Evolutionary conservation across 2,329 filamentous ascomycete genomes (phyloP), one percentile per base, ranked within the genome.

Genomic region (Fusarium coicis): DNA sequence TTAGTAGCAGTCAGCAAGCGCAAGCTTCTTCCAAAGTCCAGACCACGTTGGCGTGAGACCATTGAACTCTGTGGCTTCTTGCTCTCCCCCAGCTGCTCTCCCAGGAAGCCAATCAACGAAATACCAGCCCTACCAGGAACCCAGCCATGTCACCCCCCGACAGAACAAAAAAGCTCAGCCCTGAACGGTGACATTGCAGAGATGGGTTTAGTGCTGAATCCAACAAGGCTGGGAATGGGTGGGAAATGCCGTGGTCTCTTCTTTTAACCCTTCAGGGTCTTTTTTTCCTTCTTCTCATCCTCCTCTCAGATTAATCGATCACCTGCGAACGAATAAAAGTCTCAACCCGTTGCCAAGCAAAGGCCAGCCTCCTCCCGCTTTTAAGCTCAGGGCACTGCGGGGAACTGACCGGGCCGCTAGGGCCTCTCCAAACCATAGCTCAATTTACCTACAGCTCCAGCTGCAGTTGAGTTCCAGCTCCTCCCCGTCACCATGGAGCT

Each of bases 321-420:
- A 40, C 34, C 47, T 34, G 19, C 42, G 37, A 43, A 49, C 37
- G 32, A 43, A 57, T 36, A 49, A 42, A 54, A 52, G 7, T 26
- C 32, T n/a, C 23, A 57, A 57, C n/a, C 18, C 28, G 54, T 28
- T 36, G 47, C 42, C 46, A 50, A 54, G 52, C 40, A 39, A 34
- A 58, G 40, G 34, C 40, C 32, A 47, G 34, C 39, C 37, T 55
- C 34, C 28, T 55, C 39, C 30, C 40, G 58, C 52, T 53, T 18
- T 67, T 60, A 61, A 62, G 68, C 50, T 55, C 47, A 70, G 58
- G 58, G 43, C 60, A 58, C 54, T 74, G 71, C 70, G 71, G 71
- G 70, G 70, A 68, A 73, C 62, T 52, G 50, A 68, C 46, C 66
- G 70, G 66, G 66, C 71, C 61, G 61, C 63, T 61, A 67, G 72